These are phyloP conservation scores for Xylaria telfairii DNA, from an alignment of 495 filamentous ascomycete genomes.

Conservation along the genomic window DNA sequence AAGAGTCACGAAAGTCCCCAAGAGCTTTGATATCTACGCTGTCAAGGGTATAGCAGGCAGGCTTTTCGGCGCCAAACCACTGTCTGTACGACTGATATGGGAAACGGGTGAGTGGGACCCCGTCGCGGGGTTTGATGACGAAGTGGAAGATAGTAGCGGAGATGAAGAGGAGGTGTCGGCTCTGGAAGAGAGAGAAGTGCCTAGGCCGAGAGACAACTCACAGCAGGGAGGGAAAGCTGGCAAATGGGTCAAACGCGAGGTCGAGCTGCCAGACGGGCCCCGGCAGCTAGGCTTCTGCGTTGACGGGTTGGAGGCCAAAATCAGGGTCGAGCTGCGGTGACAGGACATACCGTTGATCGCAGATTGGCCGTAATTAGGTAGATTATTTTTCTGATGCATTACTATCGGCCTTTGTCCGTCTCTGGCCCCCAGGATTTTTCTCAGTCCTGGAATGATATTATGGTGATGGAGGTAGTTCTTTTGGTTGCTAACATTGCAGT, in stretches of 20 bases:
- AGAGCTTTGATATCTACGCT: constrained; percentile 76
- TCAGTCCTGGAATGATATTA: not conserved
- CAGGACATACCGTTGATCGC: not conserved
- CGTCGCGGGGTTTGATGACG: constrained; percentile 66
- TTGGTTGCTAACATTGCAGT: not conserved
- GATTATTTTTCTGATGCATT: not conserved
- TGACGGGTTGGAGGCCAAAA: constrained; percentile 68
- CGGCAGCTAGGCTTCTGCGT: constrained; percentile 82
- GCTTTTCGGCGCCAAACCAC: constrained; percentile 68
- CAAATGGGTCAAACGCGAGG: constrained; percentile 73
- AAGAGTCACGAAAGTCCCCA: constrained; percentile 67
- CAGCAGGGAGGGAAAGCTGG: constrained; percentile 39
- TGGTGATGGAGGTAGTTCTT: not conserved
- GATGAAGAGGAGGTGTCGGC: constrained; percentile 57
- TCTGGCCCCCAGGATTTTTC: not conserved
- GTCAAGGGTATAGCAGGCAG: constrained; percentile 79
- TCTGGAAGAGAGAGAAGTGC: constrained; percentile 32
- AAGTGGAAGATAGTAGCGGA: constrained; percentile 60
- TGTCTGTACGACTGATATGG: constrained; percentile 71
- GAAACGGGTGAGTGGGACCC: constrained; percentile 88
- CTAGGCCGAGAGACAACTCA: constrained; percentile 23
- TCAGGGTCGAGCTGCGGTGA: constrained; percentile 61
- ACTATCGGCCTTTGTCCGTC: not conserved
- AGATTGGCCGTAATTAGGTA: not conserved
- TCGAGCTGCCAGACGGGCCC: constrained; percentile 81